Percentiles rank a stretch among this genome's conserved stretches.
phyloP scores from a whole-genome alignment of 1,284 basidiomycete genomes.

The Moesziomyces sp. region DNA sequence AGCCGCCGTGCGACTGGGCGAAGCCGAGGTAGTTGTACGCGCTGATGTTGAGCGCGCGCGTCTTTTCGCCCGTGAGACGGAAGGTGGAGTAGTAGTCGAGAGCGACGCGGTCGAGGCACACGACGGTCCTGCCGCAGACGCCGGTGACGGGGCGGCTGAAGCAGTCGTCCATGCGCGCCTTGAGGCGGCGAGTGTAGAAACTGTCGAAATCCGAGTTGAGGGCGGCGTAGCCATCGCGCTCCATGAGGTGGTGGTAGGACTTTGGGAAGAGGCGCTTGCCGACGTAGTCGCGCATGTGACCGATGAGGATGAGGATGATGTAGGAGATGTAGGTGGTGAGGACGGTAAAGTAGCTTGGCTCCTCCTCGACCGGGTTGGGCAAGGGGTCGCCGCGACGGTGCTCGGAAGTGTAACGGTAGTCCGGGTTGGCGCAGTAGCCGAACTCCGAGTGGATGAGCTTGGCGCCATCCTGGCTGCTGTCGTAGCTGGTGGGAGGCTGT shows the following conservation, averaged over 20 bases:
- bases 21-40: constrained; percentile 99
- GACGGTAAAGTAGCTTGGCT: constrained; percentile 88
- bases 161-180: constrained; percentile 93
- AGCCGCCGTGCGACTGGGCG: constrained; percentile 90
- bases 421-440: constrained; percentile 81
- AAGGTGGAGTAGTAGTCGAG: constrained; percentile 85
- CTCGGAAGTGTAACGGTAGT: constrained; percentile 76
- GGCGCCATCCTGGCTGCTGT: constrained; percentile 50
- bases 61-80: constrained; percentile 81
- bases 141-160: constrained; percentile 93
- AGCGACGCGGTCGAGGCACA: constrained; percentile 84
- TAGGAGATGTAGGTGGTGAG: constrained; percentile 83
- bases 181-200: constrained; percentile 96
- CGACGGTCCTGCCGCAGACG: constrained; percentile 92
- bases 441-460: constrained; percentile 78
- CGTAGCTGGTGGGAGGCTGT: constrained; percentile 43
- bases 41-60: constrained; percentile 90
- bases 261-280: constrained; percentile 84
- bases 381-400: constrained; percentile 69
- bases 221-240: constrained; percentile 78
- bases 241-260: constrained; percentile 76
- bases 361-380: constrained; percentile 70
- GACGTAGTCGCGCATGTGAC: constrained; percentile 93
- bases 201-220: constrained; percentile 99
- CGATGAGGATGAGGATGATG: constrained; percentile 76